A percentile compares a stretch with the other conserved stretches of the same genome.
Evolutionary conservation across 805 yeast genomes (phyloP).

Genomic region (Kluyveromyces starmeri): DNA sequence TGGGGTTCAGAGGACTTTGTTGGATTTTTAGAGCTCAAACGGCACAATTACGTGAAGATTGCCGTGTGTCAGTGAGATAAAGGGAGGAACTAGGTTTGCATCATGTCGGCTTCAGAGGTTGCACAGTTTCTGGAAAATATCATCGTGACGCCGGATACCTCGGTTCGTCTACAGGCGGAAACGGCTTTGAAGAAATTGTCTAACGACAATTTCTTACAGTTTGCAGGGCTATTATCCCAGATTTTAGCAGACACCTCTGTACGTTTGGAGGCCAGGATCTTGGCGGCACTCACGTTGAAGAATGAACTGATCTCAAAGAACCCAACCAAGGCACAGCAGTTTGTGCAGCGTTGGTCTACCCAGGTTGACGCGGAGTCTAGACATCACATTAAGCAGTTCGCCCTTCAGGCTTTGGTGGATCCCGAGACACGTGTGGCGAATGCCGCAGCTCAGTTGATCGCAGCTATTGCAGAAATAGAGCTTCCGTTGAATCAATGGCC

Average conservation of each 20-base stretch:
- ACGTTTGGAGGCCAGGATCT: constrained; percentile 75
- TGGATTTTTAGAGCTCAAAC: too few species aligned
- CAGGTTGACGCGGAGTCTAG: constrained; percentile 45
- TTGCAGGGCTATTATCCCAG: constrained; percentile 58
- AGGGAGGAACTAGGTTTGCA: too few species aligned
- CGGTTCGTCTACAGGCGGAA: constrained; percentile 69
- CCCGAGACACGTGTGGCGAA: constrained; percentile 69
- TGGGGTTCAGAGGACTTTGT: too few species aligned
- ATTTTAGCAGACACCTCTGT: constrained; percentile 59
- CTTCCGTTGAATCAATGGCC: constrained; percentile 85
- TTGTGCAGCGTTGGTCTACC: constrained; percentile 66
- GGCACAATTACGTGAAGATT: too few species aligned
- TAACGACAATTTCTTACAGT: constrained; percentile 66
- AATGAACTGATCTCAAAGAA: constrained; percentile 85
- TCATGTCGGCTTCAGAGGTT: constrained; percentile 40
- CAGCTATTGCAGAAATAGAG: constrained; percentile 95
- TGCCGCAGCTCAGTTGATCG: constrained; percentile 87
- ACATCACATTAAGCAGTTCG: constrained; percentile 53
- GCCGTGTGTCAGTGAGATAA: too few species aligned
- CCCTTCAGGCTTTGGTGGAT: constrained; percentile 55
- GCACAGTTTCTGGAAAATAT: constrained; percentile 71
- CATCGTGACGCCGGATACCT: constrained; percentile 56
- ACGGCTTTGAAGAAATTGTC: constrained; percentile 63
- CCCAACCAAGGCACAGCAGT: constrained; percentile 43
- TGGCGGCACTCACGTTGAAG: constrained; percentile 83